These are phyloP conservation scores for Mimosa bimucronata DNA, from an alignment of 306 rosid species.

Conservation along the genomic window DNA sequence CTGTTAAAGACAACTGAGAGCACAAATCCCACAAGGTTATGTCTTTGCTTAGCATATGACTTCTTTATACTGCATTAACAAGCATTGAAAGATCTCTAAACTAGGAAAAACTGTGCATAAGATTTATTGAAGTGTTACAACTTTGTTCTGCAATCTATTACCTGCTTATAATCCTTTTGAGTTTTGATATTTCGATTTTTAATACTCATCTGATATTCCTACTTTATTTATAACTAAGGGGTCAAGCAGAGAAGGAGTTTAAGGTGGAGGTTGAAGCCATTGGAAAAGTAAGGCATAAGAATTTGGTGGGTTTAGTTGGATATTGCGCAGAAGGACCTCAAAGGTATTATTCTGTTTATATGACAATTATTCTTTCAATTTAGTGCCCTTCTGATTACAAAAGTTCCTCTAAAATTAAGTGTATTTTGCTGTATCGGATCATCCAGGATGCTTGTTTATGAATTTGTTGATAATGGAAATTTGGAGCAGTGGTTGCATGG, in stretches of 20 bases:
- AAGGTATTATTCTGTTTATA: constrained; percentile 60
- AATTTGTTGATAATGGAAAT: constrained; percentile 91
- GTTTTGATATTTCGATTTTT: not conserved
- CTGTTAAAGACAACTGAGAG: not conserved
- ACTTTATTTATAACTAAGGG: constrained; percentile 52
- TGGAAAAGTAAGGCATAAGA: constrained; percentile 97
- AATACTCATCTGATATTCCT: not conserved
- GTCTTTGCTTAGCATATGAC: constrained; percentile 18
- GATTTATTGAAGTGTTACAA: not conserved
- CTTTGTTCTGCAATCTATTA: constrained; percentile 11
- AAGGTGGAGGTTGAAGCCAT: constrained; percentile 98
- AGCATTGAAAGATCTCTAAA: constrained; percentile 9
- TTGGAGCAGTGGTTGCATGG: constrained; percentile 99
- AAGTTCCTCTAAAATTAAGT: not conserved
- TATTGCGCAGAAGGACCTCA: constrained; percentile 92
- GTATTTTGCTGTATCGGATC: constrained; percentile 7
- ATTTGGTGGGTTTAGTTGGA: constrained; percentile 92
- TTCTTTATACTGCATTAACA: not conserved
- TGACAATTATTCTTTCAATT: constrained; percentile 23
- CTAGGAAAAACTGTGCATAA: constrained; percentile 15
- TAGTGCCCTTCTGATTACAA: constrained; percentile 22
- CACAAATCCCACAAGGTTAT: not conserved
- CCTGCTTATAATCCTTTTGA: not conserved
- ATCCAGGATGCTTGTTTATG: constrained; percentile 94
- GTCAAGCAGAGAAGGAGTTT: constrained; percentile 97